A percentile compares a stretch with the other conserved stretches of the same genome.
Evolutionary conservation across 2,329 filamentous ascomycete genomes (phyloP).

Genomic region (Colletotrichum sp.): DNA sequence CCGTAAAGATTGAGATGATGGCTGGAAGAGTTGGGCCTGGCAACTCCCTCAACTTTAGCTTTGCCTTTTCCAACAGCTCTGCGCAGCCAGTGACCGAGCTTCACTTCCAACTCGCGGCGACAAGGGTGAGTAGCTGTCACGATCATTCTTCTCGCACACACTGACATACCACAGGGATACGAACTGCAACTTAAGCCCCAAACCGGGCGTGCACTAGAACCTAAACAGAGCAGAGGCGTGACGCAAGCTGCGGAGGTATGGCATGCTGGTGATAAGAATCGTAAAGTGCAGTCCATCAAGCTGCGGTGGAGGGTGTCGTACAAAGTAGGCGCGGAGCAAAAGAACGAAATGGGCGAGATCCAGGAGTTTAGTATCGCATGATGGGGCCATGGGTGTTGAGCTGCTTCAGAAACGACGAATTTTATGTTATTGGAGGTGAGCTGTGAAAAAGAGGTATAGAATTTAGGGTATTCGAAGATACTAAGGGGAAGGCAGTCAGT

Average conservation of each 20-base stretch:
- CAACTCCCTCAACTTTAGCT: conserved; percentile 71
- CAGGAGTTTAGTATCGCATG: conserved; percentile 77
- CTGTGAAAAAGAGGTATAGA: neutral
- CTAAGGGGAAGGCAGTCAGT: neutral
- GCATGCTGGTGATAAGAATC: conserved; percentile 70
- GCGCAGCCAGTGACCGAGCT: conserved; percentile 75
- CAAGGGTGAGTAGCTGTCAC: conserved; percentile 68
- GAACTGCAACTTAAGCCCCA: conserved; percentile 85
- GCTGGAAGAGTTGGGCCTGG: conserved; percentile 64
- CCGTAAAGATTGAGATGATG: conserved; percentile 75
- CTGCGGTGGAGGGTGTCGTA: conserved; percentile 90
- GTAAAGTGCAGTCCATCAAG: conserved; percentile 81
- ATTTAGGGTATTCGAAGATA: neutral
- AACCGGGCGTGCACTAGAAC: conserved; percentile 76
- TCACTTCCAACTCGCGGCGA: conserved; percentile 91
- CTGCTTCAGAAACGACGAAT: neutral
- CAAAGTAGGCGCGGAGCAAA: conserved; percentile 67
- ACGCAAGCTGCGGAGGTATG: conserved; percentile 80
- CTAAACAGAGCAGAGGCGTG: conserved; percentile 77
- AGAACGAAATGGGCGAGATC: conserved; percentile 86
- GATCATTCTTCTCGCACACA: neutral
- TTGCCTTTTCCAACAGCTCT: conserved; percentile 85
- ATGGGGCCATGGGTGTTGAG: neutral
- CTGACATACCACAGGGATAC: conserved; percentile 65
- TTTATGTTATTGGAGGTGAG: neutral